Percentiles rank a stretch among this genome's conserved stretches.
phyloP scores from a whole-genome alignment of 176 grass and related monocot genomes.

The Avena atlantica region DNA sequence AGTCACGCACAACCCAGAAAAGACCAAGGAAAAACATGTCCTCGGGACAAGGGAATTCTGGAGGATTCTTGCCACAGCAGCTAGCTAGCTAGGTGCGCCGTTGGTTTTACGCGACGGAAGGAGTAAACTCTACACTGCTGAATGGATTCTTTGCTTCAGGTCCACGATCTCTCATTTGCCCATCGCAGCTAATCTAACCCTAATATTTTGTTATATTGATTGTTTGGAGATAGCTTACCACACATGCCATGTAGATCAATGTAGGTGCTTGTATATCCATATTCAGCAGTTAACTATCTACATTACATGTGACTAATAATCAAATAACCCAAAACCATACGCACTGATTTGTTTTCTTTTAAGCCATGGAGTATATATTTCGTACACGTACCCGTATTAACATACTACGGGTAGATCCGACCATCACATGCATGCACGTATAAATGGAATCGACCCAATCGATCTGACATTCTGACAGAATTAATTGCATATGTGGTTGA shows the following conservation, averaged over 20 bases:
- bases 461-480: constrained; percentile 63
- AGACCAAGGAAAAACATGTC: constrained; percentile 35
- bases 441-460: constrained; percentile 36
- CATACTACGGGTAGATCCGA: constrained; percentile 34
- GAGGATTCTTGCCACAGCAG: constrained; percentile 51
- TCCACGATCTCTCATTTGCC: constrained; percentile 47
- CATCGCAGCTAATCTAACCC: not conserved
- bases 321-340: not conserved
- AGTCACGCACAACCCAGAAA: not conserved
- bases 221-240: not conserved
- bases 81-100: constrained; percentile 8
- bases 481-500: constrained; percentile 48
- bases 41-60: constrained; percentile 36
- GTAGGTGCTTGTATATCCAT: not conserved
- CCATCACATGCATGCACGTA: constrained; percentile 53
- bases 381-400: constrained; percentile 10
- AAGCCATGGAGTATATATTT: constrained; percentile 6
- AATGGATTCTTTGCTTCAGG: constrained; percentile 57
- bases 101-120: constrained; percentile 36
- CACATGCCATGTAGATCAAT: not conserved
- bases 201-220: not conserved
- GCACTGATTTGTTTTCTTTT: not conserved
- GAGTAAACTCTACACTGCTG: constrained; percentile 55
- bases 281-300: not conserved
- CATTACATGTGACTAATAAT: not conserved